These are phyloP conservation scores for Cnidoscolus chayamansa DNA, from an alignment of 441 rosid genomes.

Conservation along the genomic window DNA sequence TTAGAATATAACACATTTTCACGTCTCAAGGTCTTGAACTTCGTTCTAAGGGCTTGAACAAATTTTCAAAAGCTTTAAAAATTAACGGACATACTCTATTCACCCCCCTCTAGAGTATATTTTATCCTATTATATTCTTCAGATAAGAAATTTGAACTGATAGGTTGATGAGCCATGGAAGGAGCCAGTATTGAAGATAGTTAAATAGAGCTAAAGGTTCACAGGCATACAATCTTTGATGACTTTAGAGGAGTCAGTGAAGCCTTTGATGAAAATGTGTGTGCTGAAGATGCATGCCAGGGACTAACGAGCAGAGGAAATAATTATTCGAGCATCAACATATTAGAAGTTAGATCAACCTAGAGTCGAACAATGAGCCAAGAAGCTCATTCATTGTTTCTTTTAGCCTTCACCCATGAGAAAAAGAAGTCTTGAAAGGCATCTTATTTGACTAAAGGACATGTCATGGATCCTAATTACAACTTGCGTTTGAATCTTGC, in stretches of 20 bases:
- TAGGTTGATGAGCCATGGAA: no score
- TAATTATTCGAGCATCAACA: slow-evolving; percentile 59
- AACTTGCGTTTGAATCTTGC: slow-evolving; percentile 75
- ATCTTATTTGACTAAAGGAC: slow-evolving; percentile 42
- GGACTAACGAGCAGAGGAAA: slow-evolving; percentile 63
- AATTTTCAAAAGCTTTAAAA: no score
- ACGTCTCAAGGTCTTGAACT: no score
- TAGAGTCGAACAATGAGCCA: slow-evolving; percentile 90
- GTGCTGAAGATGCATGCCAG: slow-evolving; percentile 21
- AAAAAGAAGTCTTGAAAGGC: slow-evolving; percentile 53
- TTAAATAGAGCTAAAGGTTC: no score
- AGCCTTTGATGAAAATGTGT: slow-evolving; percentile 60
- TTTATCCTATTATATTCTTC: no score
- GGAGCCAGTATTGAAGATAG: no score
- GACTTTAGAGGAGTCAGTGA: slow-evolving; percentile 71
- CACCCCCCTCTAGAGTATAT: no score
- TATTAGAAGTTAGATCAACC: slow-evolving; percentile 49
- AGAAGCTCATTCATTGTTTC: slow-evolving; percentile 69
- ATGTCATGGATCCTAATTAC: slow-evolving; percentile 63
- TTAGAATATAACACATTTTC: no score
- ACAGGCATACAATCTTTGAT: slow-evolving; percentile 50
- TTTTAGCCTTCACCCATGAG: slow-evolving; percentile 77
- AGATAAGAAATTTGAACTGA: no score
- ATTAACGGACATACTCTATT: no score
- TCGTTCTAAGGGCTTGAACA: no score